Base-by-base conservation (phyloP, 2,329 filamentous ascomycete genomes). In the Podosphaera fusca region DNA sequence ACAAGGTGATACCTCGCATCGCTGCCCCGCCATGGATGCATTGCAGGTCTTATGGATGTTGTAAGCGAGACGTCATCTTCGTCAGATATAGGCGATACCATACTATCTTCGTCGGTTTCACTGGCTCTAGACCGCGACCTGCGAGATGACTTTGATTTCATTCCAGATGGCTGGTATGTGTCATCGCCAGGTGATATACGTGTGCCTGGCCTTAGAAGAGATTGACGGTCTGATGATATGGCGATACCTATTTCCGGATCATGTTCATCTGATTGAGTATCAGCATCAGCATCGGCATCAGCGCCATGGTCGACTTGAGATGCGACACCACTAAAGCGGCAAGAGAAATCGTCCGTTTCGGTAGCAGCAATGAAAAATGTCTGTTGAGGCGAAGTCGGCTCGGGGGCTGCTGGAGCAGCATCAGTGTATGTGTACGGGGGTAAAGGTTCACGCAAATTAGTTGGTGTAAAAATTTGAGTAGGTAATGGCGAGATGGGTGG, bases 321-420 rank as follows among this genome's bases (percentile, higher is more conserved):
- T 34, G 54, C 40, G 12, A 57, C 56, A 40, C 60, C 46, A 14
- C 58, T 47, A 35, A 56, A 61, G 12, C 45, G n/a, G 4, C 56
- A 49, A 14, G 60, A 57, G 53, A 61, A 61, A 51, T 63, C 59
- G 12, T 61, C 58, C 21, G 56, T 59, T 21, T 59, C 58, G 10
- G 45, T 49, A 3, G 54, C n/a, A 8, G 57, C 56, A n/a, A 38
- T 40, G 8, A 36, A 40, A 6, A n/a, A 30, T 42, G 57, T 45
- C 36, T 47, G 21, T 49, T 52, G 55, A 40, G 42, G 50, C 5
- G 55, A 31, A 12, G 49, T 38, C 5, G 40, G 50, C 9, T 46
- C 45, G 30, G 49, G 34, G 29, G 35, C 30, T 12, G 55, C 21
- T 10, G 49, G 33, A 31, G 55, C 47, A 10, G 38, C 33, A 21